phyloP scores from a whole-genome alignment of 73 alveolate genomes.

The Diophrys appendiculata region DNA sequence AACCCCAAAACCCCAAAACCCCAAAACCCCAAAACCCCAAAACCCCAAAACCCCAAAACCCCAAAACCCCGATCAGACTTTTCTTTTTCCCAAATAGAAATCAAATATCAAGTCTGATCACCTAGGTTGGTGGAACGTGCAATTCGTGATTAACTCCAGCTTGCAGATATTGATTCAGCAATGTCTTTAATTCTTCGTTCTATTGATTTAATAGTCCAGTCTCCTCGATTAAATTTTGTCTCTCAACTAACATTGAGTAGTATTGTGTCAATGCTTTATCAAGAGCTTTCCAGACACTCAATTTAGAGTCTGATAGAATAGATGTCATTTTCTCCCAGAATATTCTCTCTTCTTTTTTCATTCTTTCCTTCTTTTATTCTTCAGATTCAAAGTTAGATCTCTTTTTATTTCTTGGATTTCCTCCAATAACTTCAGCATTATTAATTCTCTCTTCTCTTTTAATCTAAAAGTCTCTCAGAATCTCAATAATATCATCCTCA shows the following conservation, averaged over 20 bases:
- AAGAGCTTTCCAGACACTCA: constrained; percentile 83
- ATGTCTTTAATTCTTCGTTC: constrained; percentile 87
- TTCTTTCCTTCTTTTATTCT: constrained; percentile 82
- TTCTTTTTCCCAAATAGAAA: too few relatives aligned
- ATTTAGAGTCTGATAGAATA: constrained; percentile 72
- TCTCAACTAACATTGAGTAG: constrained; percentile 74
- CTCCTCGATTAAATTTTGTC: constrained; percentile 88
- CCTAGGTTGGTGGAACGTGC: constrained; percentile 90
- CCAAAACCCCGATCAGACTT: too few relatives aligned
- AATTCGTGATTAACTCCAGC: constrained; percentile 92
- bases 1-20: too few relatives aligned
- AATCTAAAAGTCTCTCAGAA: constrained; percentile 69
- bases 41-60: too few relatives aligned
- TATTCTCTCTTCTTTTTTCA: constrained; percentile 79
- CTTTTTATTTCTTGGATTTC: constrained; percentile 75
- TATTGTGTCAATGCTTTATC: constrained; percentile 82
- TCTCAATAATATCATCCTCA: constrained; percentile 71
- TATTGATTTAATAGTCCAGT: constrained; percentile 90
- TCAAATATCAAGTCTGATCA: constrained; percentile 76
- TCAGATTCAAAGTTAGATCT: constrained; percentile 84
- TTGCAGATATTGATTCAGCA: constrained; percentile 83
- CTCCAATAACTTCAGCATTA: constrained; percentile 60
- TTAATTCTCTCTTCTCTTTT: constrained; percentile 72
- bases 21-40: too few relatives aligned
- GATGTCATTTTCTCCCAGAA: constrained; percentile 88